Evolutionary conservation across 495 filamentous ascomycete species (phyloP), one percentile per base, ranked within the genome.

Genomic region (Tuber melanosporum): DNA sequence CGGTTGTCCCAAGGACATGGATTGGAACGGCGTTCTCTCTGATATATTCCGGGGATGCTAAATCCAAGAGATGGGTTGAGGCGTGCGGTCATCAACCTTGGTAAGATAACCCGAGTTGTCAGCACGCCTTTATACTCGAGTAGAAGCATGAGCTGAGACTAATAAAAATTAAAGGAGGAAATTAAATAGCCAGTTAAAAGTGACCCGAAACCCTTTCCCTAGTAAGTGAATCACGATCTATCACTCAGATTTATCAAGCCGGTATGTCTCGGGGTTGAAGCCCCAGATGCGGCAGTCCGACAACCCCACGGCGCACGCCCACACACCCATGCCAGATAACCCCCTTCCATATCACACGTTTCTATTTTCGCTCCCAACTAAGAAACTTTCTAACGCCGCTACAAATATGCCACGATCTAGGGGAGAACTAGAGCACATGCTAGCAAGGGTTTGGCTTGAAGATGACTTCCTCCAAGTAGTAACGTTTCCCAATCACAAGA

Each of bases 161-260:
- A 0, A 22, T 12, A 26, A 15, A 57, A 41, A 12, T 14, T 62
- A 14, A 10, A 0, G 10, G 52, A 62, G 10, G 52, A 9, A 26
- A 62, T n/a, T 9, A 62, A 12, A 62, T 14, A 62, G 10, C 22
- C 3, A 14, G 14, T 62, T 10, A 4, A 5, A 32, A 32, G 9
- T 14, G n/a, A 26, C 22, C n/a, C 0, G 3, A 32, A 12, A 0
- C n/a, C 14, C n/a, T 4, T 12, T 0, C 3, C 0, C 20, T 1
- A 14, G n/a, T 32, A 14, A 9, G 2, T n/a, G 49, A 62, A 62
- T 62, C 52, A 62, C n/a, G 0, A 0, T 3, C 9, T 62, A 62
- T 62, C 52, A 26, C n/a, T 32, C 52, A 26, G 9, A 62, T 62
- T 14, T n/a, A 0, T 7, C 0, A 62, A 62, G 52, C 9, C 15